Conservation (phyloP, 192 early-diverging fungal genomes). For the Jimgerdemannia flammicorona region DNA sequence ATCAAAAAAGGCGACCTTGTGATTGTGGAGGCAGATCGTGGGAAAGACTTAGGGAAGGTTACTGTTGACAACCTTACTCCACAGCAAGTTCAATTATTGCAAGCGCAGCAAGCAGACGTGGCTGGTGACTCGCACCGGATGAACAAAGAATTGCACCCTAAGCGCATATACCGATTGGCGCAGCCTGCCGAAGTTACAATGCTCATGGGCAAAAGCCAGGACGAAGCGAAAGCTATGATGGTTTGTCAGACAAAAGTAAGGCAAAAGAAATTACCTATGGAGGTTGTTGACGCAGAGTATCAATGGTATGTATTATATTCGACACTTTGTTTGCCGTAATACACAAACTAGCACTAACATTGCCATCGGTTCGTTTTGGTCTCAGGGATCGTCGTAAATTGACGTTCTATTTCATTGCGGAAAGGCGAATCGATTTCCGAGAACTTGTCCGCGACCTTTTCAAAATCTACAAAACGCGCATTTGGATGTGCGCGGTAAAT, state of each 20-base stretch:
- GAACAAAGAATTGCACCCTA: constrained; percentile 47
- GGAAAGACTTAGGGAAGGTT: constrained; percentile 84
- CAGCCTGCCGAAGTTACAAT: constrained; percentile 77
- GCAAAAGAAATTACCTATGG: constrained; percentile 90
- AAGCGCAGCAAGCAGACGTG: constrained; percentile 17
- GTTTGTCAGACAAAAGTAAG: constrained; percentile 87
- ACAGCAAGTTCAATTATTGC: constrained; percentile 44
- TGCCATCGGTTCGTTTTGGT: not conserved
- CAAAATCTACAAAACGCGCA: constrained; percentile 96
- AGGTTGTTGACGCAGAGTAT: constrained; percentile 94
- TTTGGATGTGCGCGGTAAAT: constrained; percentile 79
- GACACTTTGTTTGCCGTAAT: too few relatives aligned
- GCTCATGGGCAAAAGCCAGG: constrained; percentile 75
- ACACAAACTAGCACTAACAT: not conserved
- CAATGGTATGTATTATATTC: constrained; percentile 68
- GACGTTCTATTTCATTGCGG: constrained; percentile 95
- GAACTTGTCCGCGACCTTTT: constrained; percentile 95
- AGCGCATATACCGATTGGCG: constrained; percentile 85
- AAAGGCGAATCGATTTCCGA: constrained; percentile 92
- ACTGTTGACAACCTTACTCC: constrained; percentile 60
- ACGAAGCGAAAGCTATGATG: constrained; percentile 86
- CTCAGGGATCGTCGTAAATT: constrained; percentile 90
- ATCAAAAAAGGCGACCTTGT: constrained; percentile 73
- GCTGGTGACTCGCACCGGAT: not conserved
- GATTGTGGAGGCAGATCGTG: constrained; percentile 88